Evolutionary conservation across 208 protist species (phyloP).

Genomic region (Trypanosomatidae sp.): DNA sequence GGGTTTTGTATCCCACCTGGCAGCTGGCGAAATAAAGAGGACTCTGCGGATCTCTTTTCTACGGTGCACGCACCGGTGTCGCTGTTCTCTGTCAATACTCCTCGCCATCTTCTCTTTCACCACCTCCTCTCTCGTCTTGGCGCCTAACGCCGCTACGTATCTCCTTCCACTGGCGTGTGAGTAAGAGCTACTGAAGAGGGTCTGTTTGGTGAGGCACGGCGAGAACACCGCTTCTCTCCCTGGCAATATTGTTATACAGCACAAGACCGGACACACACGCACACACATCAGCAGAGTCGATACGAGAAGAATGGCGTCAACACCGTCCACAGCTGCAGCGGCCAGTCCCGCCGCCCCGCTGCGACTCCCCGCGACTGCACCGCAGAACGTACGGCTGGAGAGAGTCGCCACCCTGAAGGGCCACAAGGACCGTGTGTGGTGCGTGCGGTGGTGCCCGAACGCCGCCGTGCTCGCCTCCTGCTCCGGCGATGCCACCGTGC

Average conservation of each 20-base stretch:
- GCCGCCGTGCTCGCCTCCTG: slow-evolving; percentile 70
- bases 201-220: no score
- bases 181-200: no score
- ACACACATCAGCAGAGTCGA: not conserved
- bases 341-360: slow-evolving; percentile 14
- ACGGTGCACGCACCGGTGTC: no score
- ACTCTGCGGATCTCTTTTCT: no score
- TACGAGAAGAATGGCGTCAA: not conserved
- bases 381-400: slow-evolving; percentile 22
- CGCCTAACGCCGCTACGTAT: no score
- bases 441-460: slow-evolving; percentile 75
- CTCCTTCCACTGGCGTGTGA: no score
- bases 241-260: not conserved
- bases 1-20: no score
- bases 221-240: not conserved
- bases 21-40: no score
- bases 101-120: no score
- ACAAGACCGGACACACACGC: not conserved
- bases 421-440: slow-evolving; percentile 85
- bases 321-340: not conserved
- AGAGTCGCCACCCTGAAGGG: slow-evolving; percentile 47
- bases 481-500: slow-evolving; percentile 69
- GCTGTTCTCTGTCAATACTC: no score
- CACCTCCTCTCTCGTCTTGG: no score
- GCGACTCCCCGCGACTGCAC: slow-evolving; percentile 10